Base-by-base conservation (phyloP, 371 early-diverging fungal species). In the Mucor indicus region DNA sequence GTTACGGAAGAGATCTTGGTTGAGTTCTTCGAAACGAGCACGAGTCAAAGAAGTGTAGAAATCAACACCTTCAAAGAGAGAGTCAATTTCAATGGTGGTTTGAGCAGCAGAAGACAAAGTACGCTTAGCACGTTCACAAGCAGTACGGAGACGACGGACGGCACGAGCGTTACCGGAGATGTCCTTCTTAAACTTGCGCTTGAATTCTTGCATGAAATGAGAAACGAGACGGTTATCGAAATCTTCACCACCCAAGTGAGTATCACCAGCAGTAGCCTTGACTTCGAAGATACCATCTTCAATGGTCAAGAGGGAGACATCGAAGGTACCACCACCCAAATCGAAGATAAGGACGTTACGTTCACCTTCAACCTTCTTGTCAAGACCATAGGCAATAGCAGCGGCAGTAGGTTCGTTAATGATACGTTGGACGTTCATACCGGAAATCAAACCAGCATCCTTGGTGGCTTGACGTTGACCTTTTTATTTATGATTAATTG, bases 231-330 rank as follows among this genome's bases (percentile, higher is more conserved):
- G 75, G 80, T 91, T 90, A 77, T 99, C 98, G 74, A 98, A 93
- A 77, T 98, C 98, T 75, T 97, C 98, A 59, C 99, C 99, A 59
- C 99, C 99, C 61, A 98, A 79, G 72, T 96, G 95, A 37, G 93
- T 95, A 77, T 95, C 93, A 73, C 96, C 96, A 76, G 90, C 91
- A 68, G 96, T 96, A 52, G 93, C 90, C 81, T 93, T 93, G 69
- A 92, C 93, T 69, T 94, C 95, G 59, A 96, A 92, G 62, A 91
- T 86, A 67, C 89, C 92, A 65, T 87, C 89, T 58, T 90, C 89
- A 56, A 92, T 92, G 66, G 91, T 87, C 44, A 96, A 72, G 54
- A 94, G 83, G 24, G 96, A 94, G 12, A 98, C 89, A 84, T 96
- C 96, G 70, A 95, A 92, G 50, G 96, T 95, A 76, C 96, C 95